These are phyloP conservation scores for Colletotrichum neosansevieriae DNA, from an alignment of 2,329 filamentous ascomycete species.

Conservation along the genomic window DNA sequence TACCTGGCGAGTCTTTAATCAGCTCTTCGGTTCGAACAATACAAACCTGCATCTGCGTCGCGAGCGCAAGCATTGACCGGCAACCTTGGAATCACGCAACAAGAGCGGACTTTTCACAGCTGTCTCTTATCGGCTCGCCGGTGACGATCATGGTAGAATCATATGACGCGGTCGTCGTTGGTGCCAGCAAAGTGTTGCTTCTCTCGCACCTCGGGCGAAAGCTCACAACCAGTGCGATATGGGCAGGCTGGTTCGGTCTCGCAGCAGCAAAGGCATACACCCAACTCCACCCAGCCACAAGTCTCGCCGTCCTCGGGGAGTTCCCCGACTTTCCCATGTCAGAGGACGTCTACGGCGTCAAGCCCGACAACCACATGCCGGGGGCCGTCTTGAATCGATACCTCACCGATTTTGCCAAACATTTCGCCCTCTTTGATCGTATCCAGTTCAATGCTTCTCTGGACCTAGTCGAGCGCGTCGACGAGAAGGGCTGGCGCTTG, in stretches of 20 bases:
- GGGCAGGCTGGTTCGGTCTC: no score
- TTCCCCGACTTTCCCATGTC: slow-evolving; percentile 73
- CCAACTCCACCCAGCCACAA: no score
- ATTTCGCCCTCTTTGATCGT: slow-evolving; percentile 62
- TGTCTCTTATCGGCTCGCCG: no score
- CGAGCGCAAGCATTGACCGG: no score
- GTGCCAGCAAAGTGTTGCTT: slow-evolving; percentile 24
- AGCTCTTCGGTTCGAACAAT: no score
- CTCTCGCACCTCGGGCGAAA: slow-evolving; percentile 46
- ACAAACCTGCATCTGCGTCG: no score
- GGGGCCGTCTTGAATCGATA: slow-evolving; percentile 52
- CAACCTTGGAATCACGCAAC: background rate
- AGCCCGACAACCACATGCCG: slow-evolving; percentile 50
- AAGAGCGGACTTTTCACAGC: no score
- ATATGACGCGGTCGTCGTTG: slow-evolving; percentile 30
- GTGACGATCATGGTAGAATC: background rate
- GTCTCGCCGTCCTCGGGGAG: no score
- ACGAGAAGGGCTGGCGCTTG: background rate
- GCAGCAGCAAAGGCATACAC: no score
- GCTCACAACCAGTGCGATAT: no score
- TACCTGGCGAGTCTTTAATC: no score
- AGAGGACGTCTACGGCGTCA: slow-evolving; percentile 55
- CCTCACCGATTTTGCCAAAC: slow-evolving; percentile 51
- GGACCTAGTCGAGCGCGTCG: slow-evolving; percentile 49
- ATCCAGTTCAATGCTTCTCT: slow-evolving; percentile 65